Conservation (phyloP, 768 basidiomycete species). For the Xerocomellus amylosporus region DNA sequence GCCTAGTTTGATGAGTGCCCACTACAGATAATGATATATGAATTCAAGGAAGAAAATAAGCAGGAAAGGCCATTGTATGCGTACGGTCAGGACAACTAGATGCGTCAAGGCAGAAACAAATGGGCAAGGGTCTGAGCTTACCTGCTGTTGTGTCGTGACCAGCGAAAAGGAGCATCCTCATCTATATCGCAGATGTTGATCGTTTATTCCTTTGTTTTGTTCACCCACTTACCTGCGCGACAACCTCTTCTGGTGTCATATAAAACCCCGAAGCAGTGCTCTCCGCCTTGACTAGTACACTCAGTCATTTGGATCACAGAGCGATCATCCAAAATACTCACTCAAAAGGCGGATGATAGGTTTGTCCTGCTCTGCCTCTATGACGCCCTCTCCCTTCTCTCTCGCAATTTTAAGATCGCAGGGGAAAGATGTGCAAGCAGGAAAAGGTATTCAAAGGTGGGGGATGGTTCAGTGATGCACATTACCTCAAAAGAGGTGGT, state of each 20-base stretch:
- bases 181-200: conserved; percentile 12
- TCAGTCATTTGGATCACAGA: neutral
- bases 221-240: conserved; percentile 37
- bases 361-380: conserved; percentile 32
- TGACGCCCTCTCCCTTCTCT: conserved; percentile 29
- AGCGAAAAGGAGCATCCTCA: conserved; percentile 38
- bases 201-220: neutral
- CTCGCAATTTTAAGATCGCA: conserved; percentile 29
- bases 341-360: conserved; percentile 39
- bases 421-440: conserved; percentile 34
- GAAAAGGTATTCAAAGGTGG: conserved; percentile 15
- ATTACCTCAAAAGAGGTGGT: conserved; percentile 23
- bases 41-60: neutral
- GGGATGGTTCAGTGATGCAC: conserved; percentile 21
- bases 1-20: conserved; percentile 56
- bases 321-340: conserved; percentile 14
- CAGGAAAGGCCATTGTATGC: neutral
- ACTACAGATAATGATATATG: conserved; percentile 20
- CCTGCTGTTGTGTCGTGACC: conserved; percentile 45
- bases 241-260: conserved; percentile 41
- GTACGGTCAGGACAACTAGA: conserved; percentile 26
- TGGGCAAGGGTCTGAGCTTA: conserved; percentile 6
- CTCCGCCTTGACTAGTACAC: conserved; percentile 38
- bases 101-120: neutral
- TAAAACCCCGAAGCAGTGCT: conserved; percentile 26